phyloP scores from a whole-genome alignment of 164 flowering plant species.

The Santalum album region DNA sequence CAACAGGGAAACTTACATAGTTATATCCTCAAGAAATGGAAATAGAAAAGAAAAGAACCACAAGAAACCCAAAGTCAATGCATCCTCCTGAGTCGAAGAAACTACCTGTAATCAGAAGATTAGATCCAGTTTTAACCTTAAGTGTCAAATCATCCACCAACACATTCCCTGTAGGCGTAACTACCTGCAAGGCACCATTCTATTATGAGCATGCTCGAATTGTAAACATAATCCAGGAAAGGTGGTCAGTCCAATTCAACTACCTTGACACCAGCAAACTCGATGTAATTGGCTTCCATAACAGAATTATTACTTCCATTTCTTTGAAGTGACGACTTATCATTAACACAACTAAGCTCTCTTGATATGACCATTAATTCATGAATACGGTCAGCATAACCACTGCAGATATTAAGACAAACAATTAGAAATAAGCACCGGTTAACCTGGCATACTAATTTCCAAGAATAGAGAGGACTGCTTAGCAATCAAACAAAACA shows the following conservation, averaged over 20 bases:
- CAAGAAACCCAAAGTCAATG: background rate
- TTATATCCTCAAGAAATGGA: too few species aligned
- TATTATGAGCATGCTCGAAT: background rate
- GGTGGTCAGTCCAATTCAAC: background rate
- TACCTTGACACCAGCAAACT: conserved; percentile 88
- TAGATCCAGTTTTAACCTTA: conserved; percentile 80
- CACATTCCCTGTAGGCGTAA: conserved; percentile 92
- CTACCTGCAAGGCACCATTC: conserved; percentile 55
- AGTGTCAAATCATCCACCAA: conserved; percentile 82
- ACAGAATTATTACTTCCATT: conserved; percentile 57
- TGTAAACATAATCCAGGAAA: background rate
- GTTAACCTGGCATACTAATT: too few species aligned
- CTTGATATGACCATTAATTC: conserved; percentile 70
- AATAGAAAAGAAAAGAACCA: too few species aligned
- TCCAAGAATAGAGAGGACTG: too few species aligned
- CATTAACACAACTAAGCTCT: conserved; percentile 52
- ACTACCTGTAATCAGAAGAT: conserved; percentile 92
- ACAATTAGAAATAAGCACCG: background rate
- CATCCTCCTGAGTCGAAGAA: background rate
- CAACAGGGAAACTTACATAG: too few species aligned
- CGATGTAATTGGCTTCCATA: conserved; percentile 79
- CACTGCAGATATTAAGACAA: conserved; percentile 39
- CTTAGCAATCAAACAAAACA: background rate
- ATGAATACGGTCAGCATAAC: conserved; percentile 98
- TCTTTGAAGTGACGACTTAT: conserved; percentile 39